phyloP scores from a whole-genome alignment of 2,329 filamentous ascomycete species.

The Botrytis paeoniae region DNA sequence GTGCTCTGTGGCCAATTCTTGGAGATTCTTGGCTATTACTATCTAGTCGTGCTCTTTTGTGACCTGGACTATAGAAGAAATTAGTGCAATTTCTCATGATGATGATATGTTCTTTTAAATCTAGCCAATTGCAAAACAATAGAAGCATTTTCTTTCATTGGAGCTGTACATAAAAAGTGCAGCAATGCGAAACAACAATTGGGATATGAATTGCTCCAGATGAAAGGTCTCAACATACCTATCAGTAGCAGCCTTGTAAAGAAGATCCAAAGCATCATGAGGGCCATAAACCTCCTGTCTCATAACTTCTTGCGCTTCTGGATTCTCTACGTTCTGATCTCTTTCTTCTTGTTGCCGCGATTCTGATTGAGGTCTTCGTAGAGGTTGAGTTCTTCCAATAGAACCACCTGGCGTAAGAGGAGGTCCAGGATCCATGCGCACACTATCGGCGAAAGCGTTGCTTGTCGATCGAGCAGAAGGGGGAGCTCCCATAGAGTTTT shows the following conservation, averaged over 20 bases:
- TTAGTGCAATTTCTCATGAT: slow-evolving; percentile 38
- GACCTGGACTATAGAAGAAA: slow-evolving; percentile 38
- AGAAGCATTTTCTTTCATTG: neutral
- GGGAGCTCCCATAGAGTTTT: slow-evolving; percentile 39
- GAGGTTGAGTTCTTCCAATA: slow-evolving; percentile 61
- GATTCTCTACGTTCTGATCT: slow-evolving; percentile 61
- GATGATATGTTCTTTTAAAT: neutral
- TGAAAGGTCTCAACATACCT: slow-evolving; percentile 39
- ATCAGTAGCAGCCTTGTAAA: slow-evolving; percentile 81
- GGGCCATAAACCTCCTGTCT: slow-evolving; percentile 77
- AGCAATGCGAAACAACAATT: neutral
- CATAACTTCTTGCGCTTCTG: slow-evolving; percentile 64
- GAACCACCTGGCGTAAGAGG: slow-evolving; percentile 66
- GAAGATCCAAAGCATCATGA: slow-evolving; percentile 85
- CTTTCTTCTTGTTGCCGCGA: slow-evolving; percentile 37
- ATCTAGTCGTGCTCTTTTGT: slow-evolving; percentile 34
- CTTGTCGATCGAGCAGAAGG: slow-evolving; percentile 34
- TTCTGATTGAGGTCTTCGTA: slow-evolving; percentile 56
- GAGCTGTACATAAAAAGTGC: slow-evolving; percentile 36
- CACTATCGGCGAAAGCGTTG: slow-evolving; percentile 11
- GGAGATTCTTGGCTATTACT: slow-evolving; percentile 34
- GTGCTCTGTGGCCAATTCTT: slow-evolving; percentile 23
- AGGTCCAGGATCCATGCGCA: slow-evolving; percentile 37
- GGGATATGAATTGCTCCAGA: slow-evolving; percentile 33
- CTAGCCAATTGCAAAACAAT: neutral